phyloP scores from a whole-genome alignment of 805 yeast species.

The Hanseniaspora vineae region DNA sequence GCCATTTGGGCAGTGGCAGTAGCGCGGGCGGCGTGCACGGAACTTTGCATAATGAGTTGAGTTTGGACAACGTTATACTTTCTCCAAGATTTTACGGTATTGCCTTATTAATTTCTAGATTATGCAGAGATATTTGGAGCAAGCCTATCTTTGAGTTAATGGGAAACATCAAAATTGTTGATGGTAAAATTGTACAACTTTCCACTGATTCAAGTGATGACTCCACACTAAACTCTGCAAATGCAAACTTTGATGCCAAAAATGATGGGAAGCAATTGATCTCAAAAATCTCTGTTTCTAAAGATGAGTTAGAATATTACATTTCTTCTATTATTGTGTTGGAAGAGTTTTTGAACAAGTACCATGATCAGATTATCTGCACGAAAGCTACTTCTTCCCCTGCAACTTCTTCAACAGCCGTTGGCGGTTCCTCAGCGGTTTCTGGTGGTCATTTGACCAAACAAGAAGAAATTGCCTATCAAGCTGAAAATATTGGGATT shows the following conservation, averaged over 20 bases:
- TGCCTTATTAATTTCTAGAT: conserved; percentile 61
- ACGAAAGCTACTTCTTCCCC: conserved; percentile 43
- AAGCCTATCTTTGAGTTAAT: conserved; percentile 43
- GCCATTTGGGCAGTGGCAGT: not conserved
- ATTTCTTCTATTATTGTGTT: conserved; percentile 59
- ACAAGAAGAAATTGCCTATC: conserved; percentile 51
- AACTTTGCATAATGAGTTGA: conserved; percentile 23
- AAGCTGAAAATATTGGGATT: conserved; percentile 86
- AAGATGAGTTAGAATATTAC: conserved; percentile 47
- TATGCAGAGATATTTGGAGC: conserved; percentile 72
- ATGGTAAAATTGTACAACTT: conserved; percentile 5
- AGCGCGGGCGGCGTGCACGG: conserved; percentile 5
- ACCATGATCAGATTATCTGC: conserved; percentile 28
- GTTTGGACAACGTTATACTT: conserved; percentile 65
- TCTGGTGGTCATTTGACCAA: conserved; percentile 13
- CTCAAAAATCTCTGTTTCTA: conserved; percentile 16
- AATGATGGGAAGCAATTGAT: conserved; percentile 28
- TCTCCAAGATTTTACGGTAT: conserved; percentile 89
- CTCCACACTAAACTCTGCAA: conserved; percentile 17
- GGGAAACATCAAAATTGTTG: conserved; percentile 15
- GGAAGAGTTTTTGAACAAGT: conserved; percentile 55
- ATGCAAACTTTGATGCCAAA: conserved; percentile 26
- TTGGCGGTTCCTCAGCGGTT: not conserved
- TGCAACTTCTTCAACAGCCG: conserved; percentile 29
- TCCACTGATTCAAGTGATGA: conserved; percentile 6